Conservation (phyloP, 306 rosid species). For the Cucumis hystrix region DNA sequence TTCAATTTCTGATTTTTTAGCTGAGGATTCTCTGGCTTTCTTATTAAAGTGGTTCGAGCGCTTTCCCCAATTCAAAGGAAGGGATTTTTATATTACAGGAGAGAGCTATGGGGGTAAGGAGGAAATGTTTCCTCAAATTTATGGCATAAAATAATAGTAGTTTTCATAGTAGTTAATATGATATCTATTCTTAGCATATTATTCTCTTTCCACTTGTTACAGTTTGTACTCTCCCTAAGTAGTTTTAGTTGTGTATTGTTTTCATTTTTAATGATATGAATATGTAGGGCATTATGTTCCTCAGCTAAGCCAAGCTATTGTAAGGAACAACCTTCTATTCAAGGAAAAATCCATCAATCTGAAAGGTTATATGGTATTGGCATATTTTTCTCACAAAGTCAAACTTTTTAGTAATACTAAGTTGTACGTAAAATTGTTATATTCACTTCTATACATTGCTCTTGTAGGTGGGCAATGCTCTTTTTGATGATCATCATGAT, state of each 20-base stretch:
- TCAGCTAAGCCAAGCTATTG: conserved; percentile 79
- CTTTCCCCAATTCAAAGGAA: conserved; percentile 58
- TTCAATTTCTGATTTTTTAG: conserved; percentile 25
- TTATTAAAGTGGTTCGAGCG: conserved; percentile 72
- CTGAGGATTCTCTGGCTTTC: conserved; percentile 51
- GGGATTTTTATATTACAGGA: conserved; percentile 57
- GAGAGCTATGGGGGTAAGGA: conserved; percentile 87
- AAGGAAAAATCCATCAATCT: conserved; percentile 44
- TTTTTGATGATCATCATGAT: conserved; percentile 65
- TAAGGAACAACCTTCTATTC: conserved; percentile 33
- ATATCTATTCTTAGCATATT: background rate
- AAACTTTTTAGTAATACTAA: background rate
- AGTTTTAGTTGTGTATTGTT: background rate
- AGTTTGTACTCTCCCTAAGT: background rate
- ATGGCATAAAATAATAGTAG: background rate
- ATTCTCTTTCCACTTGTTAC: background rate
- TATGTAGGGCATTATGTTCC: conserved; percentile 81
- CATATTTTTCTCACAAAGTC: background rate
- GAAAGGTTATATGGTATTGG: conserved; percentile 73
- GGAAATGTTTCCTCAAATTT: background rate
- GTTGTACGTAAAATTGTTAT: background rate
- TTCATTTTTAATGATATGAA: background rate
- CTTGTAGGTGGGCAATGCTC: conserved; percentile 93
- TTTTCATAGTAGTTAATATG: background rate
- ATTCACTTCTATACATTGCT: background rate